Evolutionary conservation across 805 yeast species (phyloP), one percentile per base, ranked within the genome.

Genomic region (Saccharomycopsis olivae): DNA sequence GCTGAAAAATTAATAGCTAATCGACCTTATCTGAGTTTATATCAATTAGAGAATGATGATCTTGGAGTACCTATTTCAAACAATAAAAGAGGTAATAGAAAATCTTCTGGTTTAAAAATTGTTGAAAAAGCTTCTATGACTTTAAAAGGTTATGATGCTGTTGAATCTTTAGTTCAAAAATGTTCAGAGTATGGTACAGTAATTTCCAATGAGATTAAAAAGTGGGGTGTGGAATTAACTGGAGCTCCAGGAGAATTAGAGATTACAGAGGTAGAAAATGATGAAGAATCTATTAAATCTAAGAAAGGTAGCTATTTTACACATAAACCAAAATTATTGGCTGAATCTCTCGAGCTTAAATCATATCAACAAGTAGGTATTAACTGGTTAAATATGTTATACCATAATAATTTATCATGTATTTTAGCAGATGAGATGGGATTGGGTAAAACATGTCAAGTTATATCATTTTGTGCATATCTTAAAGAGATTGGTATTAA

Each of bases 341-440:
- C 85, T 1, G 65, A 64, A 0, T 82, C 73, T 16, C 66, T 85
- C 14, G 72, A 71, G 29, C 65, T 92, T 51, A 92, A 89, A 53
- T 78, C 75, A 53, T 92, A 92, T 58, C 99, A 92, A 63, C 92
- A 87, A 51, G 95, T 88, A n/a, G 99, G 99, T 34, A 62, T 92
- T 38, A 92, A 92, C 57, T 92, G 99, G 99, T 65, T 92, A 40
- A 69, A 78, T 47, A 58, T 89, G 40, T 65, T 92, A 23, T 92
- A 89, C 57, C 75, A 73, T 43, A 75, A 81, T 53, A 69, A 75
- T 14, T 66, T 92, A 41, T 86, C 96, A 5, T 88, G 98, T 61
- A 92, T 92, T 41, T 65, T 92, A 36, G 99, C 98, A 0, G 99
- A 92, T 62, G 99, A 92, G 57, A 92, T 92, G 99, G 99, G 95